Evolutionary conservation across 768 basidiomycete genomes (phyloP), one percentile per base, ranked within the genome.

Genomic region (Suillus bovinus): DNA sequence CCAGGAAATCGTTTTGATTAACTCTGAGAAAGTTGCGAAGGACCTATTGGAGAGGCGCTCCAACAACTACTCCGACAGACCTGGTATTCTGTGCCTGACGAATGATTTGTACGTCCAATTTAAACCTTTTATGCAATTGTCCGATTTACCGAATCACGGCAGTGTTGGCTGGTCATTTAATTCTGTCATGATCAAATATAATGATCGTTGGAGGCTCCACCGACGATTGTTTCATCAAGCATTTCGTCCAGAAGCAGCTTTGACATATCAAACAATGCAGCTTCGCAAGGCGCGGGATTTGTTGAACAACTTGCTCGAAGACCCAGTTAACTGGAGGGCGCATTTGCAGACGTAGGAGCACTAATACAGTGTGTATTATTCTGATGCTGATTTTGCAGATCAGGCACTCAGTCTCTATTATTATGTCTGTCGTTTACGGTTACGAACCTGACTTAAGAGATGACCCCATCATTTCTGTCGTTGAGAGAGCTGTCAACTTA

Each of bases 41-140:
- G 81, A 82, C n/a, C 70, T 83, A 22, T 72, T 83, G 20, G 80
- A 83, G 34, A 77, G 76, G 38, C 76, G 80, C 7, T 81, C 81
- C 7, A 68, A 74, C 58, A 78, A 77, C 36, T 82, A 81, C 64
- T 80, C 82, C 4, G 81, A 81, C 62, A 71, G 82, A 4, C 79
- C 79, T 22, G 62, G 58, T 16, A 63, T 71, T 10, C 57, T 73
- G 20, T 60, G 65, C 16, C 66, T 74, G 68, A 68, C 68, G 10
- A 74, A 67, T 49, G 73, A 73, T 55, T 73, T 73, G 72, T 73
- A 56, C 63, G 71, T 50, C 8, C 44, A 5, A 24, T 24, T 22
- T 24, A 11, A 11, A 34, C 5, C 39, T n/a, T 46, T 31, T 6
- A 9, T 53, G 14, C 8, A 44, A 34, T n/a, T 29, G 7, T 34